Evolutionary conservation across 2,329 filamentous ascomycete genomes (phyloP), one percentile per base, ranked within the genome.

Genomic region (Dothiorella sarmentorum): DNA sequence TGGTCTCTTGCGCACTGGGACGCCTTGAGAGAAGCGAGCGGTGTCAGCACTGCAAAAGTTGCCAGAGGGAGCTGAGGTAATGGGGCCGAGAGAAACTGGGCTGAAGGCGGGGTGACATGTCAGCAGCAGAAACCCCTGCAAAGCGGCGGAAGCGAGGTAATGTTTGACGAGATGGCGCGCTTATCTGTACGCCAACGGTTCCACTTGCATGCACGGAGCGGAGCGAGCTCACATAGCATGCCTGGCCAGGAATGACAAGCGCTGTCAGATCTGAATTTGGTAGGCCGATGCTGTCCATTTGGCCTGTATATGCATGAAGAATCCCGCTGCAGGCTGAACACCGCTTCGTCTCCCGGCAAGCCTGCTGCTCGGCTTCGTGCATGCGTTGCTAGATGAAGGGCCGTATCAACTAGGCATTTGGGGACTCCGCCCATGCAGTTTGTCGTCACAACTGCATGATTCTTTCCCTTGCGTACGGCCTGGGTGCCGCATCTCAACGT

Each of bases 11-110:
- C 49, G 45, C 45, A 29, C 22, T 29, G 49, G 20, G 7, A 27
- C 49, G 22, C 3, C 20, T 53, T 29, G 9, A 35, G 49, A 27
- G 49, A 53, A 40, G 49, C 20, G 22, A 15, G 20, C 22, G n/a
- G 10, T 63, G 64, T 67, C 65, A 67, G 65, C 65, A 61, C 65
- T 42, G 63, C 65, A 38, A 63, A 61, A 56, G 9, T 60, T 60
- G 35, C 45, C 57, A 59, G 59, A 22, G 40, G 17, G 6, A n/a
- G 20, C 42, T 67, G 65, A 66, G 53, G 38, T 67, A 65, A 67
- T 43, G 59, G 6, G 55, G 27, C 55, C 55, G 47, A 57, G 55
- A n/a, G 40, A 57, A 35, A 35, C 17, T n/a, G 55, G 53, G 58
- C 60, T 38, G 55, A 61, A 51, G 13, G 58, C 22, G 35, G 15